Evolutionary conservation across 805 yeast species (phyloP), one percentile per base, ranked within the genome.

Genomic region (Candida montana): DNA sequence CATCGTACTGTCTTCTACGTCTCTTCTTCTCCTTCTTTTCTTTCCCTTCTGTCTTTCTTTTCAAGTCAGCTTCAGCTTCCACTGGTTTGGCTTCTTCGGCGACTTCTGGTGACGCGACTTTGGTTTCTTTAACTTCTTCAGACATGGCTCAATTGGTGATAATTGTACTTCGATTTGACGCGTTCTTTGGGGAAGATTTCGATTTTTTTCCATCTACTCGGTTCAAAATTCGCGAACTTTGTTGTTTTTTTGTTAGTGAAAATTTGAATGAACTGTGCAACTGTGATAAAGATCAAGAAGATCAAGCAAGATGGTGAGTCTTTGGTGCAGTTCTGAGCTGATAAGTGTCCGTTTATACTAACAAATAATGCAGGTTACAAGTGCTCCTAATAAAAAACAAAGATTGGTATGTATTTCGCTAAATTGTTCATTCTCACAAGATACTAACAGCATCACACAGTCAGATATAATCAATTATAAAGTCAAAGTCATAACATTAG

Each of bases 381-480:
- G 44, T 4, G 29, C 42, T 29, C 53, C 53, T 7, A 63, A 71
- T 35, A 71, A 66, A 50, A 71, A 69, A 49, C 68, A 75, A 35
- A 69, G 68, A 54, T 59, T 75, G 58, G 69, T 65, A 54, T 45
- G 67, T 59, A 23, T 16, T 26, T 9, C 28, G 26, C 4, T 16
- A 4, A 16, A 15, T 16, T 7, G 3, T 5, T 23, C 23, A 27
- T 13, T 34, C 5, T 30, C 6, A 26, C 30, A 6, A 7, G 19
- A 33, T 40, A 40, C 41, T 41, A 37, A 37, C 41, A 11, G 10
- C 5, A 5, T 15, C 8, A 11, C 35, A 39, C 37, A 44, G 47
- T 19, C 89, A 15, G 90, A 83, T 54, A 71, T 91, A 48, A 65
- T 91, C 39, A 74, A 85, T 53, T 83, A 77, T 64, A 73, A 86